Base-by-base conservation (phyloP, 2,329 filamentous ascomycete species). In the Huntiella savannae region DNA sequence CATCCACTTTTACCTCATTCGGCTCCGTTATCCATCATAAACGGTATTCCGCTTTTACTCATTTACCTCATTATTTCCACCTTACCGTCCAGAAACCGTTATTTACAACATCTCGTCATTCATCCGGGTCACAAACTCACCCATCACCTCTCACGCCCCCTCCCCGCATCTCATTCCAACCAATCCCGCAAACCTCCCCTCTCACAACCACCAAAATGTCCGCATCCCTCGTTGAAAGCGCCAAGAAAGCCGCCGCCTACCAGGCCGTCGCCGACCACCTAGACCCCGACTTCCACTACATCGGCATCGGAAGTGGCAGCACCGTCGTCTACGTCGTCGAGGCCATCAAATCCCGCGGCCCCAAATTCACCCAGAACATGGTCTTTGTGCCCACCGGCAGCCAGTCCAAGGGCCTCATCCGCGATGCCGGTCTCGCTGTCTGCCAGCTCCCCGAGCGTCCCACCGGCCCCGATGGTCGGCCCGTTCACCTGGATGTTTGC, bases 301-400 rank as follows among this genome's bases (percentile, higher is more conserved):
- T 87, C 53, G 83, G 83, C 54, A 88, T 91, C 60, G 83, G 83
- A 52, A 85, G 80, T 49, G 82, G 82, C 50, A 82, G 79, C 55
- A 85, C 81, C 15, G 84, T 91, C 52, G 75, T 86, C 56, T 86
- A 88, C 61, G 82, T 88, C 42, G 82, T 91, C 50, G 80, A 87
- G 54, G 82, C 82, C 47, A 88, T 92, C 62, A 70, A 70, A 34
- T 70, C 69, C 46, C 71, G 78, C 45, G 71, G 73, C 4, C 58
- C 63, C 6, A 59, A 62, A 2, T 66, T 73, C 48, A 74, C 72
- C 42, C 61, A 65, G 33, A 58, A 64, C 53, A 93, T 94, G 68
- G 77, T 75, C 57, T 98, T 95, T 62, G 73, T 94, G 28, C 88
- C 91, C 5, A 98, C 91, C 0, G 91, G 91, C 17, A 88, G 79